phyloP scores from a whole-genome alignment of 306 rosid genomes.

The Inga oerstediana region DNA sequence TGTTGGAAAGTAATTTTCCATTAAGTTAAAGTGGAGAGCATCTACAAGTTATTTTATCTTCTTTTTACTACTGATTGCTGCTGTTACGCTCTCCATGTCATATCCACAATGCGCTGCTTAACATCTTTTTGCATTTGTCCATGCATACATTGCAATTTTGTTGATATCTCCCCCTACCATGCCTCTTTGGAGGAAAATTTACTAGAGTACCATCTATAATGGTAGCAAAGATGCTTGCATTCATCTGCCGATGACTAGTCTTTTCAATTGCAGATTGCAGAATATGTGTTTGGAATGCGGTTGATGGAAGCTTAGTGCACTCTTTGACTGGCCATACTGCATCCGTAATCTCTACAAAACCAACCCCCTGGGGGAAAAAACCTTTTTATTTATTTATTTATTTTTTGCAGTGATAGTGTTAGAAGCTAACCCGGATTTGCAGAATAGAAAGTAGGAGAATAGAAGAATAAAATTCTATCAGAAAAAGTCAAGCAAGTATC shows the following conservation, averaged over 20 bases:
- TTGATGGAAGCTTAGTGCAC: slow-evolving; percentile 94
- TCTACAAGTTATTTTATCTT: slow-evolving; percentile 8
- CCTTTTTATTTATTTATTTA: not conserved
- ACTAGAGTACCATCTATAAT: slow-evolving; percentile 16
- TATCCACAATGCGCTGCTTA: not conserved
- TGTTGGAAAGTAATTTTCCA: slow-evolving; percentile 21
- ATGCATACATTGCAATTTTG: slow-evolving; percentile 22
- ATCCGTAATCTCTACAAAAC: slow-evolving; percentile 49
- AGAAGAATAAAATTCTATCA: too few relatives aligned
- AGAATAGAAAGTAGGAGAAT: too few relatives aligned
- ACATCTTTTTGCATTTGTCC: slow-evolving; percentile 10
- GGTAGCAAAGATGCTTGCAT: slow-evolving; percentile 13
- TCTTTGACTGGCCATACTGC: slow-evolving; percentile 87
- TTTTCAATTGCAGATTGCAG: slow-evolving; percentile 73
- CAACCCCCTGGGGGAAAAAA: not conserved
- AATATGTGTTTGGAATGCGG: slow-evolving; percentile 96
- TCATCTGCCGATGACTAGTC: slow-evolving; percentile 33
- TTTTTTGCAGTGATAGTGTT: slow-evolving; percentile 21
- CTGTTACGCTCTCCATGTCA: slow-evolving; percentile 2
- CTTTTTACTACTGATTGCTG: slow-evolving; percentile 25
- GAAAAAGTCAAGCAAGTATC: too few relatives aligned
- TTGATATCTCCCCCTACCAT: not conserved
- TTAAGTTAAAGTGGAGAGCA: slow-evolving; percentile 25
- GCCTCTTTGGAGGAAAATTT: slow-evolving; percentile 25
- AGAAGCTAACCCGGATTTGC: too few relatives aligned